Evolutionary conservation across 1,284 basidiomycete genomes (phyloP).

Genomic region (Ustilago nuda): DNA sequence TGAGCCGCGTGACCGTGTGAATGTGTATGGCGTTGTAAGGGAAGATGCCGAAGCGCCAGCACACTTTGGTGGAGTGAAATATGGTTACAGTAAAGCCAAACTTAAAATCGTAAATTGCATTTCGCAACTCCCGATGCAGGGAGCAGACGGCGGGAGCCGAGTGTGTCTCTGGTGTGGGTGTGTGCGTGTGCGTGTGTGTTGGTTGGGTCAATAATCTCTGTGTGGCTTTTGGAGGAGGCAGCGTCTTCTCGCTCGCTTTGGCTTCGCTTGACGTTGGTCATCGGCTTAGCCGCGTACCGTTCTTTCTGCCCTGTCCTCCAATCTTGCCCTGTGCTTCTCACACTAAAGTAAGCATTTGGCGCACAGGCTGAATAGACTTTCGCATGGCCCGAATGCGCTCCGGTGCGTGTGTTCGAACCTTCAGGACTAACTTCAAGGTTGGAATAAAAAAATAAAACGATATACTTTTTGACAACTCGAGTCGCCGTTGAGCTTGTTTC

Average conservation of each 20-base stretch:
- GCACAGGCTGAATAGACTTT: no score
- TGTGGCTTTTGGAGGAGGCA: neutral
- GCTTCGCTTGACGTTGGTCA: neutral
- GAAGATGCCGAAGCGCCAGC: neutral
- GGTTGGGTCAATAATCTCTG: neutral
- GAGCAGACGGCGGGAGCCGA: neutral
- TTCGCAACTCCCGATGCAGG: slow-evolving; percentile 13
- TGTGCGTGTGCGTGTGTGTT: neutral
- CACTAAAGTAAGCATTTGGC: no score
- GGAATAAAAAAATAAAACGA: neutral
- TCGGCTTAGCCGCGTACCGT: neutral
- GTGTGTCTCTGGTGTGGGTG: neutral
- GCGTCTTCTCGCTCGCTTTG: neutral
- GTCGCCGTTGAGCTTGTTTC: neutral
- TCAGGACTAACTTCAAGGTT: neutral
- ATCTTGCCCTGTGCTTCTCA: neutral
- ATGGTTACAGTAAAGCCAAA: neutral
- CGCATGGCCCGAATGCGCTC: neutral
- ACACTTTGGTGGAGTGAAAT: no score
- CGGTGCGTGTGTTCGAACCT: neutral
- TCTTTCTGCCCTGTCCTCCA: neutral
- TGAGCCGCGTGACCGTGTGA: neutral
- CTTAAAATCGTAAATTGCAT: slow-evolving; percentile 8
- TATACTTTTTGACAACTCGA: neutral
- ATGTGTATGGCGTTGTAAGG: neutral